A percentile compares a stretch with the other conserved stretches of the same genome.
These are phyloP conservation scores for Erythrophleum ivorense DNA, from an alignment of 331 rosid species.

Conservation along the genomic window DNA sequence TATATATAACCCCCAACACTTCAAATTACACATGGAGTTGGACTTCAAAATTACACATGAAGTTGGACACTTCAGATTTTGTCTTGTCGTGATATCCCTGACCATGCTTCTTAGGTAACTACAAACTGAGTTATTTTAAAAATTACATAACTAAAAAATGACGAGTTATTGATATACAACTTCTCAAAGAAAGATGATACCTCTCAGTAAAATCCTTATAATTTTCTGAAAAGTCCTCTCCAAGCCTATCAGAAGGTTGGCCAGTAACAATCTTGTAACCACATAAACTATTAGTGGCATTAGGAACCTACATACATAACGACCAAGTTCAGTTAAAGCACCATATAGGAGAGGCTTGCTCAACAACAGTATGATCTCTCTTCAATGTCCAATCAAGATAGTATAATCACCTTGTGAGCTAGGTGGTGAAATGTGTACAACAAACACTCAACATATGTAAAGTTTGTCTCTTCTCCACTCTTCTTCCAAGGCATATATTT, in stretches of 20 bases:
- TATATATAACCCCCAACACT: background rate
- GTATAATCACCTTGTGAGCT: conserved; percentile 79
- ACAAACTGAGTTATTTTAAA: background rate
- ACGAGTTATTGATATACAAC: background rate
- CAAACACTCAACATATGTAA: conserved; percentile 94
- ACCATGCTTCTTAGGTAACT: background rate
- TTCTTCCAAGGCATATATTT: conserved; percentile 94
- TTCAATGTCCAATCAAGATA: conserved; percentile 21
- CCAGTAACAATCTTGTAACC: conserved; percentile 99
- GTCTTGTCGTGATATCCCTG: background rate
- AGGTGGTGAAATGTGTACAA: conserved; percentile 93
- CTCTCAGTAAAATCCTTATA: conserved; percentile 89
- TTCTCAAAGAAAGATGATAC: conserved; percentile 45
- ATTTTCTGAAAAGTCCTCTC: conserved; percentile 93
- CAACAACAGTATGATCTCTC: conserved; percentile 25
- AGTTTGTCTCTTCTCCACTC: conserved; percentile 94
- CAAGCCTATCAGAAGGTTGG: conserved; percentile 99
- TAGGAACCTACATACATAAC: conserved; percentile 82
- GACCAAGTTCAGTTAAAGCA: conserved; percentile 33
- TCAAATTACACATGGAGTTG: background rate
- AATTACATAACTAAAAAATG: background rate
- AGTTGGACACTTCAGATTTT: background rate
- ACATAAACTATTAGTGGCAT: conserved; percentile 98
- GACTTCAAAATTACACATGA: background rate
- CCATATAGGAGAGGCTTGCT: conserved; percentile 6